Evolutionary conservation across 768 basidiomycete species (phyloP), one percentile per base, ranked within the genome.

Genomic region (Artomyces pyxidatus): DNA sequence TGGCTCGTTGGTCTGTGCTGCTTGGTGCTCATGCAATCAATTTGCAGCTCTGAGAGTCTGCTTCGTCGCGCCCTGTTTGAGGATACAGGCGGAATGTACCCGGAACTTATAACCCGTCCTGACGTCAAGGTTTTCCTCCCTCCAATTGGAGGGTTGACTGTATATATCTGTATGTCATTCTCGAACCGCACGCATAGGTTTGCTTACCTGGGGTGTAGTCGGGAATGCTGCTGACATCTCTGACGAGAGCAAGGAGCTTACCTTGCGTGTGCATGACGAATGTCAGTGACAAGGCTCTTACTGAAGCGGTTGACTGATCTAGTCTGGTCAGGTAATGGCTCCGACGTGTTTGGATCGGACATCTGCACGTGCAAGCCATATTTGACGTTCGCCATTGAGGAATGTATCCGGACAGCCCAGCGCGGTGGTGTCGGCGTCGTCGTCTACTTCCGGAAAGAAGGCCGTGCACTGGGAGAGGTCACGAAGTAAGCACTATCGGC

Each of bases 71-170:
- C 89, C 0, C 72, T 98, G 30, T 98, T 97, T 57, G 95, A 98
- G 63, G 95, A 96, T 55, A 95, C 91, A 0, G 92, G 90, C 58
- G 91, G 92, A 60, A 91, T 90, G 86, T 92, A 89, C 64, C 93
- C 94, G 3, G 95, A 98, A 59, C 77, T 98, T 26, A 84, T 98
- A 60, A 97, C 95, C 6, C 81, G 93, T 19, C 88, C 92, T 0
- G 95, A 97, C 60, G 85, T 98, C 72, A 94, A 94, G 63, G 78
- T 93, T 19, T 97, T 96, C 75, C 74, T 97, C 0, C 95, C 95
- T 0, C 95, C 95, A 0, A 97, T 98, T 49, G 95, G 94, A 0
- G 81, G 81, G 39, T 62, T 88, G 51, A 94, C 94, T 0, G 90
- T 89, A 5, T 97, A 97, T 66, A 94, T 97, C 56, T 90, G 90